These are phyloP conservation scores for Penicillium brevicompactum DNA, from an alignment of 2,329 filamentous ascomycete genomes.

Conservation along the genomic window DNA sequence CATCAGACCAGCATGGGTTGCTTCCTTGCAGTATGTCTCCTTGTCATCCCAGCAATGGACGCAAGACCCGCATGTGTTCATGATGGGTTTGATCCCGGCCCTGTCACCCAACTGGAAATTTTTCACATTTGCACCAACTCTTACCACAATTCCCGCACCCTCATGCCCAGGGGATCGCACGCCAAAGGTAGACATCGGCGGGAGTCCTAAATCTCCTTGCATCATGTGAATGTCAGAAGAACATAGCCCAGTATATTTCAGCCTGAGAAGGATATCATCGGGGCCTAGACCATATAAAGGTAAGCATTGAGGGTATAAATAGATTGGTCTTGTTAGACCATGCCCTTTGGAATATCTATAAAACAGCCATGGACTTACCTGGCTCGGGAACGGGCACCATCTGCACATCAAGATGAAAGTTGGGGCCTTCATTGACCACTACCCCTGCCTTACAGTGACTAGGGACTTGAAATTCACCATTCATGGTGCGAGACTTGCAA, in stretches of 20 bases:
- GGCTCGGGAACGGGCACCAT: constrained; percentile 53
- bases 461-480: constrained; percentile 37
- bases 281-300: constrained; percentile 40
- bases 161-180: constrained; percentile 56
- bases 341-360: no score
- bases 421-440: constrained; percentile 53
- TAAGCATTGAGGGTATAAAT: not conserved
- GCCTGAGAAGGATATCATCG: constrained; percentile 58
- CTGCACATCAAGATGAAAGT: constrained; percentile 52
- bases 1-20: constrained; percentile 46
- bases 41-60: constrained; percentile 54
- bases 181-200: constrained; percentile 49
- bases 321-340: no score
- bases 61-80: constrained; percentile 55
- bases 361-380: constrained; percentile 31
- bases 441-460: constrained; percentile 55
- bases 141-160: constrained; percentile 61
- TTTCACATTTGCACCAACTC: constrained; percentile 56
- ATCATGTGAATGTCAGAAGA: constrained; percentile 61
- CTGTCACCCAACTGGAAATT: constrained; percentile 57
- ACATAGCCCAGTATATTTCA: constrained; percentile 62
- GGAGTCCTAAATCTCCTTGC: constrained; percentile 54
- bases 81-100: constrained; percentile 55
- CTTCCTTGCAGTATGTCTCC: constrained; percentile 50
- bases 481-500: constrained; percentile 10